A percentile compares a stretch with the other conserved stretches of the same genome.
Evolutionary conservation across 2,329 filamentous ascomycete genomes (phyloP).

Genomic region (Keithomyces neogunnii): DNA sequence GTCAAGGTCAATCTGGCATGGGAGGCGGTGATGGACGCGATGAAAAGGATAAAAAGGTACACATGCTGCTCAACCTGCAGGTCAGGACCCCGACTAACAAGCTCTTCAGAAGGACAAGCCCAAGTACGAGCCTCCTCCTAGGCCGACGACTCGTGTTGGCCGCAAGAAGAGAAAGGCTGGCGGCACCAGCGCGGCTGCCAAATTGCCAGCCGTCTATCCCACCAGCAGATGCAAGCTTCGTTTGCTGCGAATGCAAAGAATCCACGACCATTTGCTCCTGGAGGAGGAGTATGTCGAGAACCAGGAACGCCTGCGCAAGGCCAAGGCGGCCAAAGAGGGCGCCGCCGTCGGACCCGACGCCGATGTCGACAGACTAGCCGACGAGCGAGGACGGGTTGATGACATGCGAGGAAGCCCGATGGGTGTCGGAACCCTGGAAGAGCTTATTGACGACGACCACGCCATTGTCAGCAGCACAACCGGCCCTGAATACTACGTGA

Average conservation of each 20-base stretch:
- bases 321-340: constrained; percentile 71
- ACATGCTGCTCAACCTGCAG: constrained; percentile 5
- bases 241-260: constrained; percentile 94
- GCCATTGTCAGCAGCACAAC: constrained; percentile 97
- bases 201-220: constrained; percentile 88
- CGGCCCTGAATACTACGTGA: constrained; percentile 97
- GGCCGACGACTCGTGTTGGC: constrained; percentile 91
- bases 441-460: constrained; percentile 98
- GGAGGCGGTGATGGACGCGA: constrained; percentile 72
- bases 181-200: constrained; percentile 87
- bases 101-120: constrained; percentile 87
- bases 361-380: constrained; percentile 73
- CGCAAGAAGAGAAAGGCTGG: constrained; percentile 97
- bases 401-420: constrained; percentile 98
- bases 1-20: constrained; percentile 82
- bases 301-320: constrained; percentile 89
- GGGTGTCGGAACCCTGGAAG: constrained; percentile 95
- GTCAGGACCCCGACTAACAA: constrained; percentile 11
- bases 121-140: constrained; percentile 97
- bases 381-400: constrained; percentile 89
- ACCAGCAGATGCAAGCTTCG: constrained; percentile 96
- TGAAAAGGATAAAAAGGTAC: constrained; percentile 90
- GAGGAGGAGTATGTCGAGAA: constrained; percentile 99
- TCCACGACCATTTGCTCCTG: constrained; percentile 92
- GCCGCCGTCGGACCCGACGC: constrained; percentile 63